These are phyloP conservation scores for Paramecium sexaurelia DNA, from an alignment of 73 alveolate species.

Conservation along the genomic window DNA sequence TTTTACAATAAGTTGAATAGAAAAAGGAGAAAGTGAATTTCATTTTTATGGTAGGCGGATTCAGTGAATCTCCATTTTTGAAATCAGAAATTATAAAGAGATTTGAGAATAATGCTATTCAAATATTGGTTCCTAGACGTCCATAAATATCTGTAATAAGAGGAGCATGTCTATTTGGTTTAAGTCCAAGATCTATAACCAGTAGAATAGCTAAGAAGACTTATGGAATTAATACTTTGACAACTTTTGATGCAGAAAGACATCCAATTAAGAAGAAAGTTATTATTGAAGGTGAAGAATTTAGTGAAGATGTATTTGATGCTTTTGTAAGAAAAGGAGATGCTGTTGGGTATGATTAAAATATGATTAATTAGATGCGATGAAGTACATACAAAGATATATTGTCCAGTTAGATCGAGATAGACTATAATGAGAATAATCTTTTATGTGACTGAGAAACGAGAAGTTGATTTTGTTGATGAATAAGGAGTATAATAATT, in stretches of 20 bases:
- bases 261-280: slow-evolving; percentile 98
- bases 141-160: slow-evolving; percentile 97
- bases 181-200: slow-evolving; percentile 95
- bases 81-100: slow-evolving; percentile 92
- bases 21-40: slow-evolving; percentile 91
- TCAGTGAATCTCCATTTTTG: slow-evolving; percentile 96
- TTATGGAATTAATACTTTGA: slow-evolving; percentile 97
- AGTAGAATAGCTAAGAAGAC: slow-evolving; percentile 96
- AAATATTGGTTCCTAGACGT: slow-evolving; percentile 97
- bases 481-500: slow-evolving; percentile 92
- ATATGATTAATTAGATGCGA: slow-evolving; percentile 72
- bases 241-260: slow-evolving; percentile 96
- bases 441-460: slow-evolving; percentile 91
- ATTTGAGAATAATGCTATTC: slow-evolving; percentile 89
- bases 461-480: slow-evolving; percentile 94
- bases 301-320: slow-evolving; percentile 99
- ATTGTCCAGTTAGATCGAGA: slow-evolving; percentile 98
- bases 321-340: slow-evolving; percentile 96
- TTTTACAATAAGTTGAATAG: slow-evolving; percentile 81
- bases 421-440: slow-evolving; percentile 97
- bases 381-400: slow-evolving; percentile 95
- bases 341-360: slow-evolving; percentile 80
- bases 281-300: slow-evolving; percentile 98
- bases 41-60: slow-evolving; percentile 99
- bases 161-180: slow-evolving; percentile 99